Conservation (phyloP, 2,329 filamentous ascomycete species). For the Tolypocladium pustulatum region DNA sequence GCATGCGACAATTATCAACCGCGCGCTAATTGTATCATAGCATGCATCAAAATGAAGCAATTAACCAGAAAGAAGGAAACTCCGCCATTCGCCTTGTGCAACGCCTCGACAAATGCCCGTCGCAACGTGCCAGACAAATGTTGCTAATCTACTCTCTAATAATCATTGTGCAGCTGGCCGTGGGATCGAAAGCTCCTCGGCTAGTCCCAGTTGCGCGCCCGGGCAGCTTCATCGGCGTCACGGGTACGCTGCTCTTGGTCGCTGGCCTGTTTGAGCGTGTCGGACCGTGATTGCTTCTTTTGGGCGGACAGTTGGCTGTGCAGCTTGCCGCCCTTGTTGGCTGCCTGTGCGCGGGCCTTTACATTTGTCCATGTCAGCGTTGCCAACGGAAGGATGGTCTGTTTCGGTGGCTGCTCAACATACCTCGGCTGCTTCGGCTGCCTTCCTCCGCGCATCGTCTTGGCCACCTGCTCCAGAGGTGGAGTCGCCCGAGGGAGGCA, state of each 20-base stretch:
- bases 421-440: conserved; percentile 79
- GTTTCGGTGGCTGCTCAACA: conserved; percentile 16
- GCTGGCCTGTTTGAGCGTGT: conserved; percentile 59
- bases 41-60: neutral
- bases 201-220: conserved; percentile 24
- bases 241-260: conserved; percentile 53
- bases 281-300: conserved; percentile 59
- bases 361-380: conserved; percentile 1
- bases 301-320: conserved; percentile 62
- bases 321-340: conserved; percentile 54
- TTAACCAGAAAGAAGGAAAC: neutral
- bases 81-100: neutral
- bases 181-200: neutral
- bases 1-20: neutral
- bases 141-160: neutral
- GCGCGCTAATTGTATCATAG: neutral
- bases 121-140: neutral
- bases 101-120: neutral
- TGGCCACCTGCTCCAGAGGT: conserved; percentile 16
- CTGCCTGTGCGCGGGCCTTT: conserved; percentile 61
- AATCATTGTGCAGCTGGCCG: neutral
- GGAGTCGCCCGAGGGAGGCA: conserved; percentile 5
- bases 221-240: conserved; percentile 52
- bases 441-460: conserved; percentile 58
- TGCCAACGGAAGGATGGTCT: too few species aligned